Evolutionary conservation across 148 eudicot species (phyloP).

Genomic region (Euryodendron excelsum): DNA sequence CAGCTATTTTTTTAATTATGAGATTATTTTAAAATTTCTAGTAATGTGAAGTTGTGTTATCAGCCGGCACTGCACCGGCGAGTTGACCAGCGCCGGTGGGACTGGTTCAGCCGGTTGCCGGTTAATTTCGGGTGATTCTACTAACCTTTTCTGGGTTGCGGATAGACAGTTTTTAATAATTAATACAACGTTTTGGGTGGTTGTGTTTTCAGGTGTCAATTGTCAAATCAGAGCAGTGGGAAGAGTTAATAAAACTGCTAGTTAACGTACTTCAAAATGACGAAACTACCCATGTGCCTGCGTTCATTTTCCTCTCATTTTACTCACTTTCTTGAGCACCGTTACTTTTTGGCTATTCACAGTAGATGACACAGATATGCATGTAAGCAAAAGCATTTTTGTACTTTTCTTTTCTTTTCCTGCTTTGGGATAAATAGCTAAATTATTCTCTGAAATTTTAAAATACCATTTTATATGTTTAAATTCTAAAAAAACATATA

Average conservation of each 20-base stretch:
- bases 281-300: not conserved
- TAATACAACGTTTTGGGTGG: too few species aligned
- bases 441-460: too few species aligned
- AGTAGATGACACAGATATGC: too few species aligned
- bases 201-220: not conserved
- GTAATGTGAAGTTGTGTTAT: conserved; percentile 4
- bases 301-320: not conserved
- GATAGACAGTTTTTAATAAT: too few species aligned
- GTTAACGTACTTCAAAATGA: not conserved
- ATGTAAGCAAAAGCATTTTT: too few species aligned
- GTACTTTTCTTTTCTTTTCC: too few species aligned
- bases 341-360: not conserved
- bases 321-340: not conserved
- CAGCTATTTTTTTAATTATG: too few species aligned
- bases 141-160: too few species aligned
- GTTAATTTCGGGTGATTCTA: not conserved
- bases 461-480: too few species aligned
- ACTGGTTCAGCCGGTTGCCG: not conserved
- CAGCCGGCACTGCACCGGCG: not conserved
- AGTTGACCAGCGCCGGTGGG: not conserved
- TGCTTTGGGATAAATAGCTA: too few species aligned
- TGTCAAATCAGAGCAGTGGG: not conserved
- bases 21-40: not conserved
- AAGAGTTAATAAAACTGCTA: not conserved
- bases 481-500: too few species aligned